phyloP scores from a whole-genome alignment of 78 protist species.

The Monosiga brevicollis region DNA sequence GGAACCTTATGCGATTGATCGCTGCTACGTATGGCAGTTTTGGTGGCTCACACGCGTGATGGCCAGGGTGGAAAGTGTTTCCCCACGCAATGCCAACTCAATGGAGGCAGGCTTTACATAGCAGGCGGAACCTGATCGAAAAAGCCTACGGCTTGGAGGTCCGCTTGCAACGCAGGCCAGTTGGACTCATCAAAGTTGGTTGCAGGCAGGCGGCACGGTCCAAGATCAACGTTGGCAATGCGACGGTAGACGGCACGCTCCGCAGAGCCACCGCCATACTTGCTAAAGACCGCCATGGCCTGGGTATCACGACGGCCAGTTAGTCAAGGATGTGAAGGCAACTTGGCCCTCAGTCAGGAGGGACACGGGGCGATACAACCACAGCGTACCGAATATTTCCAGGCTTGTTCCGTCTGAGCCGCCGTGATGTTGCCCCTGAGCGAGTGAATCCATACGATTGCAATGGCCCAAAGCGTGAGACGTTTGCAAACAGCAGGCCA shows the following conservation, averaged over 20 bases:
- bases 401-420: background rate
- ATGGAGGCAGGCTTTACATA: no score
- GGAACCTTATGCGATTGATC: no score
- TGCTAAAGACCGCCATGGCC: background rate
- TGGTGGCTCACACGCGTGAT: no score
- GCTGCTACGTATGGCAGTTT: no score
- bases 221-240: background rate
- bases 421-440: background rate
- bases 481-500: background rate
- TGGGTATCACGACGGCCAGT: background rate
- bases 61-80: no score
- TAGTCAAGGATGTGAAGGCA: background rate
- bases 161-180: no score
- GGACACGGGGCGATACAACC: background rate
- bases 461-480: background rate
- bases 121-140: no score
- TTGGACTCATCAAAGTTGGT: no score
- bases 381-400: background rate
- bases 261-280: background rate
- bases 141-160: no score
- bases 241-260: background rate
- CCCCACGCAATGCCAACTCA: no score
- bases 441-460: background rate
- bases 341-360: background rate
- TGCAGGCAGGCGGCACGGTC: background rate